A percentile compares a stretch with the other conserved stretches of the same genome.
phyloP scores from a whole-genome alignment of 108 stramenopile genomes.

The Nitzschia sp. region DNA sequence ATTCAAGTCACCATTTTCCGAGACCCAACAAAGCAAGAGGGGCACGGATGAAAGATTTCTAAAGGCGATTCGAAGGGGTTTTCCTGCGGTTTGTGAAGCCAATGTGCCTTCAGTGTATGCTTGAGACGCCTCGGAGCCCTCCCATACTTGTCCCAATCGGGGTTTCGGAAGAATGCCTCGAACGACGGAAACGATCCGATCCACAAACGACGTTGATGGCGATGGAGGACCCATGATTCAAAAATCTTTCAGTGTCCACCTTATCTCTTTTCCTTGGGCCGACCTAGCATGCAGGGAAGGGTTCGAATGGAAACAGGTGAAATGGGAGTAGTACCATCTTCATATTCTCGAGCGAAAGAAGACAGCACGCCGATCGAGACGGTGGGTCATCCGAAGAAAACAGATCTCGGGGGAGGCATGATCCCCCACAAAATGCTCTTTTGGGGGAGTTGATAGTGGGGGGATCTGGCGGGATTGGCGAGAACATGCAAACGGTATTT shows the following conservation, averaged over 20 bases:
- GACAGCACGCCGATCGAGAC: no score
- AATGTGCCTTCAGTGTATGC: slow-evolving; percentile 25
- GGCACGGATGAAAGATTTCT: slow-evolving; percentile 37
- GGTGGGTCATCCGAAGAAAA: no score
- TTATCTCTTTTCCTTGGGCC: neutral
- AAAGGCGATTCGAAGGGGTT: slow-evolving; percentile 31
- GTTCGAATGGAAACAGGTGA: no score
- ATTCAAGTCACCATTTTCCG: slow-evolving; percentile 34
- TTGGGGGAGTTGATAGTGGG: no score
- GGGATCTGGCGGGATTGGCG: no score
- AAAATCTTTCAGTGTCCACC: neutral
- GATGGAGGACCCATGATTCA: neutral
- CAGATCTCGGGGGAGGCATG: no score
- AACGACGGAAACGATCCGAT: slow-evolving; percentile 5
- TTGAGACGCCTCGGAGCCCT: slow-evolving; percentile 21
- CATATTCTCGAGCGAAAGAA: neutral
- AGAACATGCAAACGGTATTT: no score
- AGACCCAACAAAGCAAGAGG: slow-evolving; percentile 50
- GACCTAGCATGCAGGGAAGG: no score
- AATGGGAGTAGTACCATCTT: no score
- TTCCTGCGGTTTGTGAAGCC: slow-evolving; percentile 4
- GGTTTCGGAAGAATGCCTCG: neutral
- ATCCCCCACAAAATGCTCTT: no score
- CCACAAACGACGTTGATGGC: neutral
- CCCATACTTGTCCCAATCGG: slow-evolving; percentile 26